Percentiles rank a stretch among this genome's conserved stretches.
These are phyloP conservation scores for Talaromyces sp. DNA, from an alignment of 2,329 filamentous ascomycete genomes.

Conservation along the genomic window DNA sequence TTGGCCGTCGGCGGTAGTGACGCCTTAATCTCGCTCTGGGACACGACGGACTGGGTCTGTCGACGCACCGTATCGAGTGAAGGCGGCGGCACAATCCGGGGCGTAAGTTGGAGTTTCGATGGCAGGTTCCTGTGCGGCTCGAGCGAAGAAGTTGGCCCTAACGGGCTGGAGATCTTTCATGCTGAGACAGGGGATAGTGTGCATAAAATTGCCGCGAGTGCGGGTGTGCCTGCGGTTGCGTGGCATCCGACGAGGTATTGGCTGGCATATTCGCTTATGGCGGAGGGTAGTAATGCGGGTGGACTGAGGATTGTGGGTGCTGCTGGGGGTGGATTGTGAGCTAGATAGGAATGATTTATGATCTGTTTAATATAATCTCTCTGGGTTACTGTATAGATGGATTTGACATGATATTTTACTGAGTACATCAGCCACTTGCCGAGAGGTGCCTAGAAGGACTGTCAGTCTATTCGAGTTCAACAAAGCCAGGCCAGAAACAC, in stretches of 20 bases:
- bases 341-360: background rate
- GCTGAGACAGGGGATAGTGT: conserved; percentile 50
- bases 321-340: conserved; percentile 38
- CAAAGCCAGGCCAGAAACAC: background rate
- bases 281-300: conserved; percentile 41
- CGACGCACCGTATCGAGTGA: conserved; percentile 46
- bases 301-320: conserved; percentile 50
- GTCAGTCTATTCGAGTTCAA: background rate
- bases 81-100: conserved; percentile 45
- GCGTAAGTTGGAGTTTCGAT: conserved; percentile 51
- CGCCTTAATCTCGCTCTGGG: conserved; percentile 50
- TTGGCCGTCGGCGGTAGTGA: conserved; percentile 49
- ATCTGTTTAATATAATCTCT: background rate
- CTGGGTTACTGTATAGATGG: background rate
- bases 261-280: conserved; percentile 48
- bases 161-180: conserved; percentile 50
- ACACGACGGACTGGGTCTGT: conserved; percentile 52
- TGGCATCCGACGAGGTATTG: conserved; percentile 52
- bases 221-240: conserved; percentile 46
- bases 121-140: conserved; percentile 49
- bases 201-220: conserved; percentile 43
- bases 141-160: conserved; percentile 46
- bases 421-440: background rate
- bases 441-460: background rate
- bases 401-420: background rate